phyloP scores from a whole-genome alignment of 129 eudicot species.

The Smallanthus sonchifolius region DNA sequence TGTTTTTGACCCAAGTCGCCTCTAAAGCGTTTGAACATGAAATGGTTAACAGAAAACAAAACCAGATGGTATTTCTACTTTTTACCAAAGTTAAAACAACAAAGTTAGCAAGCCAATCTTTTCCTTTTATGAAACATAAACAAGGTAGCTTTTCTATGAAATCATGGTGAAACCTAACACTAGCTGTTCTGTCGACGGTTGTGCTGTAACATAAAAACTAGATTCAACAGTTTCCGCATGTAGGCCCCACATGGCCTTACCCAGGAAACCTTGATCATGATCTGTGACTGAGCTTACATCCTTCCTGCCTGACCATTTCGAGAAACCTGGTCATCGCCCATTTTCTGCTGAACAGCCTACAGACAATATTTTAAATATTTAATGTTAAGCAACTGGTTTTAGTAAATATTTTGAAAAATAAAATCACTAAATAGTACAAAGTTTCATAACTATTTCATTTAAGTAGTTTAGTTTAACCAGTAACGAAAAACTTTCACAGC shows the following conservation, averaged over 20 bases:
- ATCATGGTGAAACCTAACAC: constrained; percentile 12
- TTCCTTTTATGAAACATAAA: constrained; percentile 15
- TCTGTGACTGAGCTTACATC: constrained; percentile 14
- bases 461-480: background rate
- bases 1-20: no score
- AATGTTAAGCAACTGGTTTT: background rate
- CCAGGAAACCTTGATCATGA: constrained; percentile 2
- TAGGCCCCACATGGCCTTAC: background rate
- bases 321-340: constrained; percentile 46
- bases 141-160: constrained; percentile 20
- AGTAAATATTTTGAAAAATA: background rate
- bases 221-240: background rate
- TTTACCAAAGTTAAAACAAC: constrained; percentile 14
- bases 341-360: constrained; percentile 84
- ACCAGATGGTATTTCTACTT: background rate
- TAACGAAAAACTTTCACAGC: background rate
- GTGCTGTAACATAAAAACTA: constrained; percentile 11
- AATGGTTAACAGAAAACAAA: background rate
- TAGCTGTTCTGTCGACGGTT: constrained; percentile 20
- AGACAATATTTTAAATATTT: background rate
- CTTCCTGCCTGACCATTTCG: constrained; percentile 17
- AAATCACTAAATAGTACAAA: background rate
- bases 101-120: constrained; percentile 13
- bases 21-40: background rate
- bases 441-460: background rate